These are phyloP conservation scores for Bombardia bombarda DNA, from an alignment of 495 filamentous ascomycete genomes.

Conservation along the genomic window DNA sequence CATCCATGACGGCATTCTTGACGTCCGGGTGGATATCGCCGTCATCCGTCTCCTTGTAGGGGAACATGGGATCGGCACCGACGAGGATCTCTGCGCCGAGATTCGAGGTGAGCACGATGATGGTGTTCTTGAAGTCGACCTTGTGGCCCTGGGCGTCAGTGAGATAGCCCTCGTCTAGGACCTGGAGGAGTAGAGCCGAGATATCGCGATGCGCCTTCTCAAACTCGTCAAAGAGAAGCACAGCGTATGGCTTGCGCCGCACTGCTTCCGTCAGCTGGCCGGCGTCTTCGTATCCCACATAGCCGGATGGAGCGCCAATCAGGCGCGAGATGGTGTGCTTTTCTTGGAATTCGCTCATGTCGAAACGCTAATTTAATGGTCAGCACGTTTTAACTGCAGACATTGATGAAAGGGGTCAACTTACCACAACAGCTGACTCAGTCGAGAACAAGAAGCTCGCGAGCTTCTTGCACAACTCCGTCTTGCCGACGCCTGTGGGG, in stretches of 20 bases:
- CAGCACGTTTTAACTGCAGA: too few species aligned
- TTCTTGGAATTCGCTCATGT: constrained; percentile 98
- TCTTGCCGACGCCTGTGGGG: constrained; percentile 95
- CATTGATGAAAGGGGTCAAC: too few species aligned
- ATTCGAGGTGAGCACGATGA: constrained; percentile 94
- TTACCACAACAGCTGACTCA: constrained; percentile 71
- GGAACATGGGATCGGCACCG: constrained; percentile 46
- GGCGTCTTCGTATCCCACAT: constrained; percentile 94
- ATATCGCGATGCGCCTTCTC: constrained; percentile 97
- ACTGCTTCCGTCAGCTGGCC: constrained; percentile 96
- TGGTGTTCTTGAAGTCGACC: constrained; percentile 90
- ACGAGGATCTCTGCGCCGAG: constrained; percentile 72
- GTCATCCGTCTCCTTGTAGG: constrained; percentile 49
- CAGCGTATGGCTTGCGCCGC: constrained; percentile 88
- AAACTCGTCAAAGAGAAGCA: constrained; percentile 93
- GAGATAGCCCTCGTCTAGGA: constrained; percentile 92
- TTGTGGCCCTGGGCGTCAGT: constrained; percentile 94
- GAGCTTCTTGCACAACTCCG: constrained; percentile 93
- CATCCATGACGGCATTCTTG: constrained; percentile 76
- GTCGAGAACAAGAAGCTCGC: constrained; percentile 89
- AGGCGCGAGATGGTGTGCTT: constrained; percentile 91
- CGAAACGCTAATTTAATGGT: too few species aligned
- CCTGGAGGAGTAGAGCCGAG: constrained; percentile 85
- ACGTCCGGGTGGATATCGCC: constrained; percentile 61
- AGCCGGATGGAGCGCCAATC: constrained; percentile 88